phyloP scores from a whole-genome alignment of 139 green algal species.

The Zygnema cylindricum region DNA sequence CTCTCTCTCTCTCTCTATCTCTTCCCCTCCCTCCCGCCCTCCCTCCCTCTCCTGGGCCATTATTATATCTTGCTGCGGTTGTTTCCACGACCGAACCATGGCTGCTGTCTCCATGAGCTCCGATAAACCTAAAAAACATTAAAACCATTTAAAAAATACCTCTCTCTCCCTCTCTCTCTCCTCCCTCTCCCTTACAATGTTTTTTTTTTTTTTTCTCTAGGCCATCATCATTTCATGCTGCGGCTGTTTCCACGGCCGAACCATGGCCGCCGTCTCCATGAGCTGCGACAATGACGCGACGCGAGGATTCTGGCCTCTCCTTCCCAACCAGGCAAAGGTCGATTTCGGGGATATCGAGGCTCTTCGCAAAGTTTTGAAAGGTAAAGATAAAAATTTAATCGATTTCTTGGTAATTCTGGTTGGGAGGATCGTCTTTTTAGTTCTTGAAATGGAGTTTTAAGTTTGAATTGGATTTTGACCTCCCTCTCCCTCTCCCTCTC shows the following conservation, averaged over 20 bases:
- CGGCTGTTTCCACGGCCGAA: conserved; percentile 97
- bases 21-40: too few species aligned
- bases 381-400: too few species aligned
- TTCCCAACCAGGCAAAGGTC: conserved; percentile 93
- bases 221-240: conserved; percentile 87
- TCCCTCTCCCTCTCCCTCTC: too few species aligned
- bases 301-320: conserved; percentile 85
- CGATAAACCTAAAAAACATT: too few species aligned
- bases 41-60: conserved; percentile 72
- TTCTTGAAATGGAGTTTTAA: too few species aligned
- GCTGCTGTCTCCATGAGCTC: conserved; percentile 88
- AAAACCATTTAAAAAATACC: too few species aligned
- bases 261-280: conserved; percentile 87
- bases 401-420: too few species aligned
- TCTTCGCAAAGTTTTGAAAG: conserved; percentile 75
- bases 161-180: background rate
- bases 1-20: too few species aligned
- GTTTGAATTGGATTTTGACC: too few species aligned
- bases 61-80: conserved; percentile 89
- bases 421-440: too few species aligned
- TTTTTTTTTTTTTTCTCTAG: too few species aligned
- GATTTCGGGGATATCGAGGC: conserved; percentile 92
- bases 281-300: conserved; percentile 81
- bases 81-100: conserved; percentile 97
- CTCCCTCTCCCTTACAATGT: too few species aligned